Base-by-base conservation (phyloP, 352 stramenopile genomes). In the Blastocystis sp. region DNA sequence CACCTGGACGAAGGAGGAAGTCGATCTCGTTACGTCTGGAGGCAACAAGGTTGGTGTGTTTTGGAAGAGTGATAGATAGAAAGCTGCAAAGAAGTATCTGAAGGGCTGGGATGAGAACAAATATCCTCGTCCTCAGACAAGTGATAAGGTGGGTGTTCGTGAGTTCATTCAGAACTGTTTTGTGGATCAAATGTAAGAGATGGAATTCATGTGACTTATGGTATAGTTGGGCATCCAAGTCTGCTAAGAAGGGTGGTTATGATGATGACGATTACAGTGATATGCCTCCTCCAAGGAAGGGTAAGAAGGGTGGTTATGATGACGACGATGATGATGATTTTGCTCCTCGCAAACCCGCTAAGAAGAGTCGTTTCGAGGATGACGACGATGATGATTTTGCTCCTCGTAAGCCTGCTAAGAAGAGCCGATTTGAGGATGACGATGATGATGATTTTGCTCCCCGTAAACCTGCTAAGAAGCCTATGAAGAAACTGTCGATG, bases 151-250 rank as follows among this genome's bases (percentile, higher is more conserved):
- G 11, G 39, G 65, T 46, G 49, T 77, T 51, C 12, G 27, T 7
- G 21, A 77, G 49, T 77, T 77, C 49, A 77, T 77, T 77, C 39
- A 77, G 65, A 56, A 77, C 49, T 77, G 65, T 77, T 77, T 77
- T 56, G 65, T 65, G 12, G 65, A 77, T 56, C 39, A 77, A 37
- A 77, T 77, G 12, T 77, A 56, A 24, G 37, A 19, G 12, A 21
- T 57, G 49, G 21, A 21, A 57, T 12, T 21, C 11, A 57, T 12
- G 49, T 57, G 12, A 21, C 21, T 57, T n/a, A n/a, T 21, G 49
- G 11, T 29, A n/a, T 66, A 66, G 57, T 29, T 66, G 57, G 57
- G 37, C 21, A 11, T 16, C 24, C 16, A 61, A 52, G 39, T 29
- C 9, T 12, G 61, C 32, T 52, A 37, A 73, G 61, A 29, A 39